These are phyloP conservation scores for Paspalum vaginatum DNA, from an alignment of 176 grass and related monocot species.

Conservation along the genomic window DNA sequence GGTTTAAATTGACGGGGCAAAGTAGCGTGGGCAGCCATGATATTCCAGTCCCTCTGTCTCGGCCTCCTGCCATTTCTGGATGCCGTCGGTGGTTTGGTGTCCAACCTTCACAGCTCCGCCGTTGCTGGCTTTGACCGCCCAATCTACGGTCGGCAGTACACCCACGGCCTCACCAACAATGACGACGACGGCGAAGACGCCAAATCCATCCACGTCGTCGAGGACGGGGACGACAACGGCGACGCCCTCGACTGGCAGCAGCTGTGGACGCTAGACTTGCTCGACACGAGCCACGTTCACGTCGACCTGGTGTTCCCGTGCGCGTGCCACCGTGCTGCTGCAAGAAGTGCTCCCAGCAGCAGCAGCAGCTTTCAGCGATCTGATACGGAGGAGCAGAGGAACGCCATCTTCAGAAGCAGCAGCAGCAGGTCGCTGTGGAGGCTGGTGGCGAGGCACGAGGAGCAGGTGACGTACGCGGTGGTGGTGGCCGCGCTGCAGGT, in stretches of 20 bases:
- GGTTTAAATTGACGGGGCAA: neutral
- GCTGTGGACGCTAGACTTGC: neutral
- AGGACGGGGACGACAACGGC: neutral
- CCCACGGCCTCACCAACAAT: neutral
- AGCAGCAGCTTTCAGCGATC: neutral
- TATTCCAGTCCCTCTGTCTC: neutral
- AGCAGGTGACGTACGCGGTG: neutral
- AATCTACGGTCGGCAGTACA: neutral
- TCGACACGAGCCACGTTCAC: slow-evolving; percentile 29
- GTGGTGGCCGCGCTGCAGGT: slow-evolving; percentile 32
- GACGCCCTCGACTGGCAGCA: neutral
- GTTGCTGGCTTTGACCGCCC: neutral
- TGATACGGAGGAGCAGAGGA: neutral
- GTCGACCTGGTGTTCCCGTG: neutral
- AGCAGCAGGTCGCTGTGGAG: neutral
- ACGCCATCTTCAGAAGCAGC: neutral
- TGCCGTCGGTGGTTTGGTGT: neutral
- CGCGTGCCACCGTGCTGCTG: neutral
- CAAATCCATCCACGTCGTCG: neutral
- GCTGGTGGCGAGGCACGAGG: slow-evolving; percentile 5
- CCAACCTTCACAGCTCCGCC: slow-evolving; percentile 1
- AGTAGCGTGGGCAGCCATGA: neutral
- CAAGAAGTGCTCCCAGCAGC: neutral
- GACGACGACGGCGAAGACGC: neutral
- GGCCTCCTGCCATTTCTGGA: neutral